Base-by-base conservation (phyloP, 2,329 filamentous ascomycete genomes). In the Trichothecium roseum region DNA sequence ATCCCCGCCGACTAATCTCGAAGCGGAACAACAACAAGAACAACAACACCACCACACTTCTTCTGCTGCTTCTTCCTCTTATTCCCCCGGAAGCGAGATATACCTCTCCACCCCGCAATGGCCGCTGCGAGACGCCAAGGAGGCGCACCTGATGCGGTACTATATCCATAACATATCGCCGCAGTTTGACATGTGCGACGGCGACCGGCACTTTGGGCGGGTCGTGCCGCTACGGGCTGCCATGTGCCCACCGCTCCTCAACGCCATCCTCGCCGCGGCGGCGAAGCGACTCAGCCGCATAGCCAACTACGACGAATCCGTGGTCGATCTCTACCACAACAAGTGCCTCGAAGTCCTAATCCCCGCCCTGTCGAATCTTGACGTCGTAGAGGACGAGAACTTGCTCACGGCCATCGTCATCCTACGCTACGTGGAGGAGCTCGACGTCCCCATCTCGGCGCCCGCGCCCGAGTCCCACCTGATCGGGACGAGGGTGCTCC, bases 381-480 rank as follows among this genome's bases (percentile, higher is more conserved):
- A 52, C 4, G 54, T 51, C 3, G 47, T 62, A 1, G 54, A 52
- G 10, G 66, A 73, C 37, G 71, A 75, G 42, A 67, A 70, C 32
- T 45, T 74, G 4, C 63, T 75, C 24, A 69, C 71, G 0, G 69
- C 72, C 1, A 68, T 65, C 0, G 72, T 76, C 22, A 71, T 77
- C 8, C 56, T 77, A 2, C 60, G 73, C 2, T 68, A 72, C 3
- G 60, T 73, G 15, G 72, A 77, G 47, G 72, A 77, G 42, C 66
- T 77, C 40, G 59, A 64, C 38, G 54, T n/a, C n/a, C n/a, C n/a
- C n/a, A n/a, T n/a, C n/a, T n/a, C n/a, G n/a, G n/a, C n/a, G n/a
- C n/a, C n/a, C n/a, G n/a, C n/a, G n/a, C n/a, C n/a, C n/a, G 50
- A 54, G 10, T 53, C 42, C 1, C 51, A 54, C 29, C 48, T 54